These are phyloP conservation scores for Tuber melanosporum DNA, from an alignment of 495 filamentous ascomycete species.

Conservation along the genomic window DNA sequence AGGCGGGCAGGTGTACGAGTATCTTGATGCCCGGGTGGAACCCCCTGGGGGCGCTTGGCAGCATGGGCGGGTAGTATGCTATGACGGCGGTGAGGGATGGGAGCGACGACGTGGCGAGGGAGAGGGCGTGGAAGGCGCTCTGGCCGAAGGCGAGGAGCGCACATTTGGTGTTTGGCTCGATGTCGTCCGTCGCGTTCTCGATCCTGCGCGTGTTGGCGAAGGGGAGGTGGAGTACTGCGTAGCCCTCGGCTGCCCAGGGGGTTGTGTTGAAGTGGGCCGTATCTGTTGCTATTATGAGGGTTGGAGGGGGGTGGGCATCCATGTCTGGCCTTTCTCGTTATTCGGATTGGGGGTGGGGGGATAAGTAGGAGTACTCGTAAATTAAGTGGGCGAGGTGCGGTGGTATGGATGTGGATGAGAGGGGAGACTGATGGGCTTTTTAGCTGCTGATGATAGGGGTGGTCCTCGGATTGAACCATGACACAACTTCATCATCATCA, in stretches of 20 bases:
- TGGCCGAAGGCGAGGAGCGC: constrained; percentile 51
- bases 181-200: constrained; percentile 34
- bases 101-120: constrained; percentile 50
- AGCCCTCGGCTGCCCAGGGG: constrained; percentile 36
- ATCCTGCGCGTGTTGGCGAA: constrained; percentile 23
- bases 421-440: background rate
- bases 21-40: constrained; percentile 49
- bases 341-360: no score
- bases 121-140: constrained; percentile 54
- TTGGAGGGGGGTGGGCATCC: constrained; percentile 12
- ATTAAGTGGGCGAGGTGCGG: no score
- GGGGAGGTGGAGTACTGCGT: constrained; percentile 26
- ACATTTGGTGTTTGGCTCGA: constrained; percentile 31
- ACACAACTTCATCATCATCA: background rate
- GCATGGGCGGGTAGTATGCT: constrained; percentile 56
- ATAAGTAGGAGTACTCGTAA: no score
- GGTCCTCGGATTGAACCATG: background rate
- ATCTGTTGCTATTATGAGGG: constrained; percentile 36
- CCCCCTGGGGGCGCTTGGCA: constrained; percentile 45
- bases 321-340: background rate
- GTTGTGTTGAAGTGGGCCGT: constrained; percentile 20
- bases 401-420: background rate
- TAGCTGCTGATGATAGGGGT: background rate
- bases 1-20: constrained; percentile 51
- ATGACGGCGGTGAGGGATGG: constrained; percentile 50